phyloP scores from a whole-genome alignment of 177 flowering plant genomes.

The Tripterygium wilfordii region DNA sequence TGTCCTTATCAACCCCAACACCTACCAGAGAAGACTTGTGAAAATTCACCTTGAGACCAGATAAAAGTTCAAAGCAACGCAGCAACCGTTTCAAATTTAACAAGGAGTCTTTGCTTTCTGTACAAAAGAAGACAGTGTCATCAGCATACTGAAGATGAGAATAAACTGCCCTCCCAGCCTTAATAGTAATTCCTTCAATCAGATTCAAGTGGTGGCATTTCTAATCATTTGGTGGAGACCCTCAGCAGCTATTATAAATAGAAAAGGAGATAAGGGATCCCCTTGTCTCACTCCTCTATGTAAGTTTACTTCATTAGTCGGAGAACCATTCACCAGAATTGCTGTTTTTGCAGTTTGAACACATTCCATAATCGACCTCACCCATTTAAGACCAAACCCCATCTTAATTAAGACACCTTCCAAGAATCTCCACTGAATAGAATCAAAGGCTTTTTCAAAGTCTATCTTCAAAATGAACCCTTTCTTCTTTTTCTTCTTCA shows the following conservation, averaged over 20 bases:
- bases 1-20: background rate
- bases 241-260: background rate
- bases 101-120: no score
- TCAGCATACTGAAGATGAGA: background rate
- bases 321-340: background rate
- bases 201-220: background rate
- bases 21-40: background rate
- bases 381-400: background rate
- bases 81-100: background rate
- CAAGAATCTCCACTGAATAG: background rate
- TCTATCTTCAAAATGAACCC: no score
- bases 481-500: background rate
- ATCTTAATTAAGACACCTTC: background rate
- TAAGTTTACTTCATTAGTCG: background rate
- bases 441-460: background rate
- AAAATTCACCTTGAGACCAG: background rate
- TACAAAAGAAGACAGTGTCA: background rate
- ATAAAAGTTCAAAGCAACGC: background rate
- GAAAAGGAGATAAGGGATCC: background rate
- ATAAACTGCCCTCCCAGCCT: no score
- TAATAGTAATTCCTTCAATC: background rate
- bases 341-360: background rate
- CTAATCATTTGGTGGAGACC: background rate
- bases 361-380: background rate
- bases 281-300: background rate